Base-by-base conservation (phyloP, 352 stramenopile genomes). In the Phytophthora pisi region DNA sequence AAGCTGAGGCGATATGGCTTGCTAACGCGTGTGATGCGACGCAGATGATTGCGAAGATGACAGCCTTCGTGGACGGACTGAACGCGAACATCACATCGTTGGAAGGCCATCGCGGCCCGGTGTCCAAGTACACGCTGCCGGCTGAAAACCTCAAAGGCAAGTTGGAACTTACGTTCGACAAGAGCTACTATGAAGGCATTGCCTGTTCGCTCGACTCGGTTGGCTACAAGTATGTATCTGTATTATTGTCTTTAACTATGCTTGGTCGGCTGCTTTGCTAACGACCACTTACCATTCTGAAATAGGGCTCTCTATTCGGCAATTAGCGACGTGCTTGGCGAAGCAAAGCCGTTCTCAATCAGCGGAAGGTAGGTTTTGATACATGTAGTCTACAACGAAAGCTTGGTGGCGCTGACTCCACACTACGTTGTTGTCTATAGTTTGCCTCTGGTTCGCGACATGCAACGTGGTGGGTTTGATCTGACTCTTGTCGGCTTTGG, bases 121-220 rank as follows among this genome's bases (percentile, higher is more conserved):
- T 87, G 69, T 98, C 91, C 70, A 97, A 97, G 81, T 98, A 98
- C 78, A 84, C 78, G 28, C 81, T 98, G 5, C 89, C 90, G 8
- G 71, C 69, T 40, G 92, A 98, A 69, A 78, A 90, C 53, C 68
- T 81, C 11, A 73, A 84, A 8, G 92, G 92, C 28, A 93, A 93
- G 68, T 58, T 98, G 26, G 91, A 97, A 63, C 78, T 98, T 30
- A 85, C 85, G 64, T 98, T 97, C 61, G 78, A 91, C 42, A 74
- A 80, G 57, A 74, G 78, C 47, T 90, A 88, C 66, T 91, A 91
- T 46, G 87, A 98, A 68, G 93, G 93, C 52, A 98, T 98, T 57
- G 93, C 93, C n/a, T 98, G 92, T 66, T 93, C 90, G 54, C 74
- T 98, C 10, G 81, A 97, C 20, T 98, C 93, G 55, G 70, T 90